Evolutionary conservation across 129 eudicot species (phyloP).

Genomic region (Flaveria trinervia): DNA sequence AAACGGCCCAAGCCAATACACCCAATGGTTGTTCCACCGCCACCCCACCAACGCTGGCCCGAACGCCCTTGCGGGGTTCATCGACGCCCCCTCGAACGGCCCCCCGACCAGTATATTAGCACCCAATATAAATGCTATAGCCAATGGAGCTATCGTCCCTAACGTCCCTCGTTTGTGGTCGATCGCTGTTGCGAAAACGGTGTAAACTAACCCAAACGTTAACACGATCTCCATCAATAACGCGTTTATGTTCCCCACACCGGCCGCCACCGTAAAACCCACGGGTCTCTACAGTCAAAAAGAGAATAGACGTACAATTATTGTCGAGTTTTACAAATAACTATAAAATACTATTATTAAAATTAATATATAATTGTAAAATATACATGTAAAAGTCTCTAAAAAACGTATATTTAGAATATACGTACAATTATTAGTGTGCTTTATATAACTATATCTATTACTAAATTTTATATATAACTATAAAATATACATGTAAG

Average conservation of each 20-base stretch:
- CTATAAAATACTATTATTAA: too few species aligned
- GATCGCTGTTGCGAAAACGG: slow-evolving; percentile 60
- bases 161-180: slow-evolving; percentile 74
- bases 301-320: too few species aligned
- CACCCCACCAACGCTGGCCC: slow-evolving; percentile 92
- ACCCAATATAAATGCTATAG: slow-evolving; percentile 73
- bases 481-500: too few species aligned
- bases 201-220: slow-evolving; percentile 67
- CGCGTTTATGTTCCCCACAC: slow-evolving; percentile 59
- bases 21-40: slow-evolving; percentile 86
- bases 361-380: too few species aligned
- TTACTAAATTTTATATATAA: too few species aligned
- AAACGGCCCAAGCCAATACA: slow-evolving; percentile 92
- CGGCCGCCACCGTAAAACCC: slow-evolving; percentile 53
- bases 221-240: slow-evolving; percentile 63
- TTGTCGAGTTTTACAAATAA: too few species aligned
- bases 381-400: too few species aligned
- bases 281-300: slow-evolving; percentile 51
- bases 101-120: slow-evolving; percentile 86
- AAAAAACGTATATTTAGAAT: too few species aligned
- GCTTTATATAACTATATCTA: too few species aligned
- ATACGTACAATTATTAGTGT: too few species aligned
- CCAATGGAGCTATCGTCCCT: slow-evolving; percentile 78
- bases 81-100: slow-evolving; percentile 78
- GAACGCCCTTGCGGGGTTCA: slow-evolving; percentile 91